Conservation (phyloP, 177 flowering plant genomes). For the Tripterygium wilfordii region DNA sequence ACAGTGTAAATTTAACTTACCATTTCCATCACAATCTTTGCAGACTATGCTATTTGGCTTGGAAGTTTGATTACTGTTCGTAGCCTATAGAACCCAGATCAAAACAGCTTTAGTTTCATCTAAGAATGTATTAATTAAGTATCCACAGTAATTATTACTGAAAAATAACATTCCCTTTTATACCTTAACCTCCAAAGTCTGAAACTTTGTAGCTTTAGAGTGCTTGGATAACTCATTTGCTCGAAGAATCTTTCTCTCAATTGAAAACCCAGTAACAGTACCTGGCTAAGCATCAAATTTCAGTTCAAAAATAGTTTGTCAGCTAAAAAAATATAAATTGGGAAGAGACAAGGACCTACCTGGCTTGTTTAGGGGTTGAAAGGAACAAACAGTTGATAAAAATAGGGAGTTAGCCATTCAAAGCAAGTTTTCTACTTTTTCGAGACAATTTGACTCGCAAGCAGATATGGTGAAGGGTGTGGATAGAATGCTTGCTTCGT, state of each 20-base stretch:
- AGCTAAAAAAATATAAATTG: neutral
- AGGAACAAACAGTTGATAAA: slow-evolving; percentile 29
- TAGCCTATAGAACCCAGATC: slow-evolving; percentile 25
- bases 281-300: slow-evolving; percentile 14
- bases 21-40: slow-evolving; percentile 36
- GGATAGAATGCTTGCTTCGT: neutral
- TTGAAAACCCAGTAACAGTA: slow-evolving; percentile 21
- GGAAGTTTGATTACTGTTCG: slow-evolving; percentile 6
- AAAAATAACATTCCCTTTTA: no score
- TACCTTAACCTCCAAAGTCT: slow-evolving; percentile 40
- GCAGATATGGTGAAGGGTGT: no score
- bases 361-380: slow-evolving; percentile 28
- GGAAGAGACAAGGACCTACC: slow-evolving; percentile 17
- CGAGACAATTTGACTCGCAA: no score
- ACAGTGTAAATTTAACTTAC: slow-evolving; percentile 4
- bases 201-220: slow-evolving; percentile 24
- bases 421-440: no score
- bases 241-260: slow-evolving; percentile 23
- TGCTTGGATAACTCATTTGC: slow-evolving; percentile 12
- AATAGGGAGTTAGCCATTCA: slow-evolving; percentile 45
- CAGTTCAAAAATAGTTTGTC: neutral
- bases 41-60: slow-evolving; percentile 28
- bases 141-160: neutral
- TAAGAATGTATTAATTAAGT: no score
- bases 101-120: no score